phyloP scores from a whole-genome alignment of 192 early-diverging fungal genomes.

The Coemansia sp. region DNA sequence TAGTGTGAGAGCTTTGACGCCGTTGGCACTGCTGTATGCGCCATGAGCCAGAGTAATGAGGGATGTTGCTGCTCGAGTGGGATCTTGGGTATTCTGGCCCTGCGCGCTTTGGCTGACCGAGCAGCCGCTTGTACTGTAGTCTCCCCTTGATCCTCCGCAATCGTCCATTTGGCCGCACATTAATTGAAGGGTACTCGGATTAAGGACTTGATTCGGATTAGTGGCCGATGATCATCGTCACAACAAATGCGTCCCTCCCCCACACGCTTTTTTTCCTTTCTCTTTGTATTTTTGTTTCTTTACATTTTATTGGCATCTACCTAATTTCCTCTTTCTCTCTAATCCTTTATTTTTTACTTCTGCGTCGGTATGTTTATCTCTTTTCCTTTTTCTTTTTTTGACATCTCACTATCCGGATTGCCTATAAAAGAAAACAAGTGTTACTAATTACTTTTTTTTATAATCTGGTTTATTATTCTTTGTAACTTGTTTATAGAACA shows the following conservation, averaged over 20 bases:
- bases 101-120: too few relatives aligned
- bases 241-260: neutral
- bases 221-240: neutral
- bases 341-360: constrained; percentile 1
- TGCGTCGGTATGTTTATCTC: neutral
- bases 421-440: too few relatives aligned
- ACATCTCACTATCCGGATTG: neutral
- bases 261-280: neutral
- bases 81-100: too few relatives aligned
- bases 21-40: too few relatives aligned
- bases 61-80: too few relatives aligned
- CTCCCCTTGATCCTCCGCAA: too few relatives aligned
- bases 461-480: neutral
- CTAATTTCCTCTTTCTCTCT: constrained; percentile 11
- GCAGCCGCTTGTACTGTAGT: too few relatives aligned
- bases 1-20: too few relatives aligned
- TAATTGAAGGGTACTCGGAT: too few relatives aligned
- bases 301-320: neutral
- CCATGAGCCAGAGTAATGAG: too few relatives aligned
- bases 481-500: neutral
- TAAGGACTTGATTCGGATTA: too few relatives aligned
- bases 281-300: constrained; percentile 2
- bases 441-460: neutral
- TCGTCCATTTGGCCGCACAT: too few relatives aligned
- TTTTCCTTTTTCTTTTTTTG: neutral